Base-by-base conservation (phyloP, 2,329 filamentous ascomycete species). In the Xylariaceae sp. region DNA sequence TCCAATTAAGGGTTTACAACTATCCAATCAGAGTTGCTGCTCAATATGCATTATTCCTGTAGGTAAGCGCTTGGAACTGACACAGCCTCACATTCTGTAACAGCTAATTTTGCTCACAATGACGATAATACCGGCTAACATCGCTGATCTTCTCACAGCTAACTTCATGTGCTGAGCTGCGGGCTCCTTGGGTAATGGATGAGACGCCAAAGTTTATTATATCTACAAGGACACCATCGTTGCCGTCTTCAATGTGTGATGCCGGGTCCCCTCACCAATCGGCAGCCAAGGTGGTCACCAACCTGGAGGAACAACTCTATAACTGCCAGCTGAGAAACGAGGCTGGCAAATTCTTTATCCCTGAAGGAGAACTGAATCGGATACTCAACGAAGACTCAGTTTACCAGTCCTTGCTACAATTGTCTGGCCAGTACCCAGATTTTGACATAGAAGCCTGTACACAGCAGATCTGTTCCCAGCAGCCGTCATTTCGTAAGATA, bases 281-380 rank as follows among this genome's bases (percentile, higher is more conserved):
- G 7, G 14, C 32, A 7, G 7, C 7, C 12, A 37, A 37, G 12
- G 14, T 37, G 14, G 14, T 3, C 32, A 14, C 9, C 14, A 14
- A 16, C 32, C 32, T 37, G 12, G 32, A 37, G 32, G 32, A 37
- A 37, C 32, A 37, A 41, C 56, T 78, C 37, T 19, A 52, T 18
- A 26, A 47, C 32, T 52, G 37, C 37, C 44, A 47, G 16, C 21
- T 47, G 20, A 19, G 1, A 26, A 52, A 48, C 19, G 50, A 52
- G 50, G 21, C 29, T n/a, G 50, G 44, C 19, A 41, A 43, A 20
- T 20, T 42, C 29, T 52, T 52, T 20, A 32, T 52, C 19, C 44
- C 44, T 40, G 18, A 52, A 29, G 44, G 50, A 43, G 26, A 32
- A 19, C 32, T 48, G 14, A 32, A 52, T 16, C 44, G 19, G 32